Evolutionary conservation across 2,329 filamentous ascomycete species (phyloP), one percentile per base, ranked within the genome.

Genomic region (Talaromyces albobiverticillius): DNA sequence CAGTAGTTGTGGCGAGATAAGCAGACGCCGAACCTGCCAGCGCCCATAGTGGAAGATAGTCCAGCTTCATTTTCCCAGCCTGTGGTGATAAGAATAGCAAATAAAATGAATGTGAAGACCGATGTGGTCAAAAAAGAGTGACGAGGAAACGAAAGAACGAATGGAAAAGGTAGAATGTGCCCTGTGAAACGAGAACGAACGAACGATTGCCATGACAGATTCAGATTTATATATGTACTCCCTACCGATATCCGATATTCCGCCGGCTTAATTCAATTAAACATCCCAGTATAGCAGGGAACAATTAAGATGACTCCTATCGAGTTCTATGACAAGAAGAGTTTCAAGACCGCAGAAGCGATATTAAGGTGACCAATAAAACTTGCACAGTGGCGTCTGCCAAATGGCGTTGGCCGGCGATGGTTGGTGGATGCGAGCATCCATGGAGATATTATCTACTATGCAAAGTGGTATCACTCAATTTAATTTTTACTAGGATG

Each of bases 1-100:
- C 53, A 26, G 53, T 55, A 23, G 53, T 55, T 16, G 53, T 55
- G 22, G 53, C 53, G 14, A 55, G 53, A 43, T 26, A 48, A 22
- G 47, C 53, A 36, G 53, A 51, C 45, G 48, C 53, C 46, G 46
- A 54, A 26, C 52, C 45, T 18, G 46, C 46, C 42, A 55, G 42
- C 42, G 48, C 47, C 26, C 32, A 50, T 14, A 55, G 48, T 40
- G 53, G 40, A 47, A 55, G 26, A 51, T 42, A 46, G 47, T 41
- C 16, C n/a, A 43, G 25, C 42, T 51, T 55, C 53, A 55, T 55
- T 26, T 55, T 38, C 29, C 50, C 41, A 46, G 42, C 46, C 40
- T 3, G 46, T 40, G 38, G 31, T 52, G 8, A 45, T 5, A 29
- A 16, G 11, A 4, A n/a, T 25, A 45, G 18, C 6, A 9, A 54